Evolutionary conservation across 176 grass and related monocot species (phyloP).

Genomic region (Saccharum spontaneum): DNA sequence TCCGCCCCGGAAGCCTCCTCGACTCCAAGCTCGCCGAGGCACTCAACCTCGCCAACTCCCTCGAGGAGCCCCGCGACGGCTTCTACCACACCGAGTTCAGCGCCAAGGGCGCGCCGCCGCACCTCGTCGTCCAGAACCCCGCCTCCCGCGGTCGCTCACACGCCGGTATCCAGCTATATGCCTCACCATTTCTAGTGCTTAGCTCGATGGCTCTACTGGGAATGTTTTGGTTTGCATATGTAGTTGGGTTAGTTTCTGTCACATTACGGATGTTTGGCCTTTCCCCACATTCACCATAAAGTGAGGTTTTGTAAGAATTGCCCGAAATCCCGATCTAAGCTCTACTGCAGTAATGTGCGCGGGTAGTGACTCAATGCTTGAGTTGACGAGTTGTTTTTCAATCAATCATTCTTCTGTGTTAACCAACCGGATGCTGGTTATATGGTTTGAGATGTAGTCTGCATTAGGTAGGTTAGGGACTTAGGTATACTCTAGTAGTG

Average conservation of each 20-base stretch:
- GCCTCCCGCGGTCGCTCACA: slow-evolving; percentile 56
- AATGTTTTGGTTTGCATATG: neutral
- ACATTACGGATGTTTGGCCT: neutral
- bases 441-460: neutral
- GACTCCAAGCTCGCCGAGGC: slow-evolving; percentile 84
- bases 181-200: slow-evolving; percentile 1
- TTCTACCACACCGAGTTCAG: slow-evolving; percentile 50
- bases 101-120: slow-evolving; percentile 51
- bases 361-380: neutral
- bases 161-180: slow-evolving; percentile 43
- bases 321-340: neutral
- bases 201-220: slow-evolving; percentile 21
- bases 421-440: neutral
- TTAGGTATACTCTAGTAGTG: neutral
- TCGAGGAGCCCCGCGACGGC: slow-evolving; percentile 87
- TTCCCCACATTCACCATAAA: neutral
- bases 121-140: slow-evolving; percentile 90
- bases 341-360: neutral
- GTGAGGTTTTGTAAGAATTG: neutral
- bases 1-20: slow-evolving; percentile 74
- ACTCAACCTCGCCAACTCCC: slow-evolving; percentile 89
- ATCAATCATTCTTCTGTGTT: neutral
- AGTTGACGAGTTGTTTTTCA: neutral
- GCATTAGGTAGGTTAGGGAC: neutral
- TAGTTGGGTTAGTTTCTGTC: neutral